A percentile compares a stretch with the other conserved stretches of the same genome.
These are phyloP conservation scores for Microcyclospora pomicola DNA, from an alignment of 2,329 filamentous ascomycete genomes.

Conservation along the genomic window DNA sequence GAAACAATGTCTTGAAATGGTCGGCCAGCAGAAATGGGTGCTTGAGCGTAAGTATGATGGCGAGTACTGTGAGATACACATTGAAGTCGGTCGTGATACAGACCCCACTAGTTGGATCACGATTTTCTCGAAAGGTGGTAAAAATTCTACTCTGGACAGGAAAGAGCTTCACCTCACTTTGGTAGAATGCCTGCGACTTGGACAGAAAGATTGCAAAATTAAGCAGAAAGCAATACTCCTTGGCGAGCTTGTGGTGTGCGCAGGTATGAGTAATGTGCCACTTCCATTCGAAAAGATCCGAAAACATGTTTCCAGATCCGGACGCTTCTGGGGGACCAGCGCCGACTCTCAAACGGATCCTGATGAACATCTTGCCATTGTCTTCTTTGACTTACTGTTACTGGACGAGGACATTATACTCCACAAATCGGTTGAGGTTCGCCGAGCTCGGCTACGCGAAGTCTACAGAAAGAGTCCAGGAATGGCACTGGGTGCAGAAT, in stretches of 20 bases:
- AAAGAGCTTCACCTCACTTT: slow-evolving; percentile 49
- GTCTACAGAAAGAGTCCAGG: slow-evolving; percentile 45
- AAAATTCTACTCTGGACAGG: slow-evolving; percentile 69
- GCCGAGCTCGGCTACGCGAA: slow-evolving; percentile 45
- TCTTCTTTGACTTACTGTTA: slow-evolving; percentile 47
- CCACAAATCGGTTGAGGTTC: slow-evolving; percentile 42
- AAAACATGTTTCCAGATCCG: slow-evolving; percentile 63
- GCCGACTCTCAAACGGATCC: slow-evolving; percentile 49
- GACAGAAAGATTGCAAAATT: slow-evolving; percentile 44
- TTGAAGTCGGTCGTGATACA: slow-evolving; percentile 46
- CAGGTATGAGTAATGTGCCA: slow-evolving; percentile 49
- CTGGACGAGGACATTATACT: slow-evolving; percentile 42
- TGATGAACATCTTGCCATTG: slow-evolving; percentile 45
- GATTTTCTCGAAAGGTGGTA: slow-evolving; percentile 87
- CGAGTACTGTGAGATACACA: slow-evolving; percentile 80
- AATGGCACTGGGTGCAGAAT: slow-evolving; percentile 51
- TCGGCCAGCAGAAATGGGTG: slow-evolving; percentile 47
- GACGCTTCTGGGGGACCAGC: slow-evolving; percentile 51
- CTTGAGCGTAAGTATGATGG: slow-evolving; percentile 71
- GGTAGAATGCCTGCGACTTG: slow-evolving; percentile 49
- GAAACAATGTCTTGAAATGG: slow-evolving; percentile 58
- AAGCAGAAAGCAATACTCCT: slow-evolving; percentile 60
- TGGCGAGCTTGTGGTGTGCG: slow-evolving; percentile 70
- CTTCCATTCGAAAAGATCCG: slow-evolving; percentile 70
- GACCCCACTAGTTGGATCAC: slow-evolving; percentile 41